Evolutionary conservation across 768 basidiomycete species (phyloP).

Genomic region (Pleurotus sapidus): DNA sequence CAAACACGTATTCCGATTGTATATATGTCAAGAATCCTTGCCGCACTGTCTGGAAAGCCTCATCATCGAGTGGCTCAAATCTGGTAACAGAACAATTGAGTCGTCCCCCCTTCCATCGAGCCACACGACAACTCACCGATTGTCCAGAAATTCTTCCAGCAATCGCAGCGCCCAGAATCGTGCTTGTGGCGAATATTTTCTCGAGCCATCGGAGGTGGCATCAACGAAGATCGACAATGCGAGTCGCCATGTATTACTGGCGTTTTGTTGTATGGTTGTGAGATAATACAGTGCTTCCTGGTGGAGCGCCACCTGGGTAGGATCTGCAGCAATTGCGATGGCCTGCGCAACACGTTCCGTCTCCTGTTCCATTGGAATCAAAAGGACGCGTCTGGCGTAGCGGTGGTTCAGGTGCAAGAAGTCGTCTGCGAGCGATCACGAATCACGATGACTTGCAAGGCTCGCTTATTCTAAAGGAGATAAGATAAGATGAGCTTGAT

Average conservation of each 20-base stretch:
- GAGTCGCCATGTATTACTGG: conserved; percentile 75
- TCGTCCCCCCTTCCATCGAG: neutral
- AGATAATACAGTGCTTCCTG: conserved; percentile 87
- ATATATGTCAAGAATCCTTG: conserved; percentile 81
- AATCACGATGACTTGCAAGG: conserved; percentile 1
- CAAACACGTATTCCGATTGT: conserved; percentile 84
- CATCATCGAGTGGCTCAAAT: conserved; percentile 66
- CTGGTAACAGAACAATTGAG: conserved; percentile 31
- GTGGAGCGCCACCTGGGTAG: conserved; percentile 65
- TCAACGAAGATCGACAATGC: conserved; percentile 75
- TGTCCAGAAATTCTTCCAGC: conserved; percentile 79
- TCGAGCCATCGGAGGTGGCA: conserved; percentile 51
- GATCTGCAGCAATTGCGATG: conserved; percentile 85
- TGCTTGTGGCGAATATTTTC: conserved; percentile 68
- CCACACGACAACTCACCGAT: conserved; percentile 60
- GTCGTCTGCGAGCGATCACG: neutral
- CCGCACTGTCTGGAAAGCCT: conserved; percentile 68
- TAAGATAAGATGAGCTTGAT: conserved; percentile 4
- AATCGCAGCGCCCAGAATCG: conserved; percentile 81
- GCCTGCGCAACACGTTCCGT: conserved; percentile 79
- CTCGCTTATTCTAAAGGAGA: neutral
- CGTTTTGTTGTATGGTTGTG: conserved; percentile 71
- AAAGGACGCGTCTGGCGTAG: neutral
- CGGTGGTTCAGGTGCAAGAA: neutral
- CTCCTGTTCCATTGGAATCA: conserved; percentile 62